phyloP scores from a whole-genome alignment of 2,329 filamentous ascomycete genomes.

The Venturia aucupariae region DNA sequence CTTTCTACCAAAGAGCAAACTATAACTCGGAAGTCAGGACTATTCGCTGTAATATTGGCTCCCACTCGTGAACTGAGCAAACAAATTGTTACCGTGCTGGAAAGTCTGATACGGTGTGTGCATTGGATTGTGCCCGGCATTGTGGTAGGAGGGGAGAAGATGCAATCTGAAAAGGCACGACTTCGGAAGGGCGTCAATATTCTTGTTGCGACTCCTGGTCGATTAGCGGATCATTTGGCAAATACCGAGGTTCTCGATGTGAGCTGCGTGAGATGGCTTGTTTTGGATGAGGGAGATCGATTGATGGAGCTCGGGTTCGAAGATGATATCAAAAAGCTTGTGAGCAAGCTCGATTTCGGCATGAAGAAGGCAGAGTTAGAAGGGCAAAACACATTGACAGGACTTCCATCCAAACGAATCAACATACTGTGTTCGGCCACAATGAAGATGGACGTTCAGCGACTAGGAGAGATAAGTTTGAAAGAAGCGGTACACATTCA shows the following conservation, averaged over 20 bases:
- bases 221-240: slow-evolving; percentile 82
- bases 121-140: slow-evolving; percentile 92
- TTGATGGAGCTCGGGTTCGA: slow-evolving; percentile 98
- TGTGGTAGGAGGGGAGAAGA: slow-evolving; percentile 63
- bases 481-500: slow-evolving; percentile 86
- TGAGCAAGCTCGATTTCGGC: slow-evolving; percentile 62
- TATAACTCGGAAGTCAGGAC: slow-evolving; percentile 61
- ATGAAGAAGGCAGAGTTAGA: slow-evolving; percentile 18
- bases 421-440: slow-evolving; percentile 94
- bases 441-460: slow-evolving; percentile 95
- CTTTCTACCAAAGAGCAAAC: slow-evolving; percentile 38
- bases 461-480: slow-evolving; percentile 86
- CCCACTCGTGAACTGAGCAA: slow-evolving; percentile 91
- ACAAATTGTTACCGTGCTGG: slow-evolving; percentile 81
- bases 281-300: slow-evolving; percentile 94
- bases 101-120: slow-evolving; percentile 75
- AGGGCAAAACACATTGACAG: slow-evolving; percentile 38
- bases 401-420: slow-evolving; percentile 65
- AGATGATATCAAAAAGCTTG: slow-evolving; percentile 81
- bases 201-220: slow-evolving; percentile 84
- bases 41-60: slow-evolving; percentile 90
- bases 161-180: slow-evolving; percentile 82
- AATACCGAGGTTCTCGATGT: slow-evolving; percentile 86
- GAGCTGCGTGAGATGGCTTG: slow-evolving; percentile 82
- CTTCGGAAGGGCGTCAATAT: slow-evolving; percentile 93